A percentile compares a stretch with the other conserved stretches of the same genome.
Conservation (phyloP, 148 eudicot species). For the Polygonum maritimum region DNA sequence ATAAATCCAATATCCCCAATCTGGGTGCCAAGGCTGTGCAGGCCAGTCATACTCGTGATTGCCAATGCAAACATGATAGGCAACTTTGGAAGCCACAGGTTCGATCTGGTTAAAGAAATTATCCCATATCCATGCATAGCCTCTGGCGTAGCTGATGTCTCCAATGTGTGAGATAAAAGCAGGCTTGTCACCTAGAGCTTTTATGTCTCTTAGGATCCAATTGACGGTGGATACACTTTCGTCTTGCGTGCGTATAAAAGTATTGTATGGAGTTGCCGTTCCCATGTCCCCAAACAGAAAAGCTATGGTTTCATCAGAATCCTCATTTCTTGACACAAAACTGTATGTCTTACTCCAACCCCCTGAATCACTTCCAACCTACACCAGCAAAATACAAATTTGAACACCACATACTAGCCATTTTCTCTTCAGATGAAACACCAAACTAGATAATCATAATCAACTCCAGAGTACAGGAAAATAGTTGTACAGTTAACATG, state of each 20-base stretch:
- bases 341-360: slow-evolving; percentile 80
- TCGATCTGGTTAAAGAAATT: slow-evolving; percentile 78
- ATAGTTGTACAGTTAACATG: background rate
- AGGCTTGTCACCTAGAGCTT: slow-evolving; percentile 76
- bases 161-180: slow-evolving; percentile 91
- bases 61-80: slow-evolving; percentile 92
- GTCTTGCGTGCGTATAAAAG: slow-evolving; percentile 67
- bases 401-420: too few species aligned
- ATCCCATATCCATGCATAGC: slow-evolving; percentile 96
- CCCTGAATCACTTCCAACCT: slow-evolving; percentile 91
- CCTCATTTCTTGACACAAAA: slow-evolving; percentile 59
- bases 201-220: slow-evolving; percentile 85
- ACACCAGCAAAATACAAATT: background rate
- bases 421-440: background rate
- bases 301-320: slow-evolving; percentile 69
- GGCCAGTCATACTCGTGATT: slow-evolving; percentile 99
- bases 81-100: slow-evolving; percentile 66
- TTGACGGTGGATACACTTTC: slow-evolving; percentile 77
- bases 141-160: slow-evolving; percentile 88
- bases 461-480: background rate
- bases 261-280: slow-evolving; percentile 73
- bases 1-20: slow-evolving; percentile 58
- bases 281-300: slow-evolving; percentile 98
- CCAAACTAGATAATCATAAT: background rate
- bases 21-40: slow-evolving; percentile 85